These are phyloP conservation scores for Camellia japonica DNA, from an alignment of 148 eudicot species.

Conservation along the genomic window DNA sequence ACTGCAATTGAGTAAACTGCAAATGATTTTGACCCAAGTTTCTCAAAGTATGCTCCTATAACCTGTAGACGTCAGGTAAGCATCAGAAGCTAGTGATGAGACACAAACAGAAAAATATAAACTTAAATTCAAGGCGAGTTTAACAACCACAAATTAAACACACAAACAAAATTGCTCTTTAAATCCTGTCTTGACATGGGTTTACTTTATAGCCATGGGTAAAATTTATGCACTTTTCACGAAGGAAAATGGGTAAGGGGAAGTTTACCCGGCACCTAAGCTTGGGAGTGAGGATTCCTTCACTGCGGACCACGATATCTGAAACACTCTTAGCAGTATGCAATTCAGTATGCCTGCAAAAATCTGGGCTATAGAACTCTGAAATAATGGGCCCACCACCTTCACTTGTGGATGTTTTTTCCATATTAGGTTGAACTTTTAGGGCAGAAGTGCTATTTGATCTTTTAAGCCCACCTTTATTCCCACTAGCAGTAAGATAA, in stretches of 20 bases:
- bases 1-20: constrained; percentile 96
- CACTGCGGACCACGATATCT: constrained; percentile 46
- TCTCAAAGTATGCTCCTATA: constrained; percentile 90
- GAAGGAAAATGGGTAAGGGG: background rate
- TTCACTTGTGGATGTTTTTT: constrained; percentile 34
- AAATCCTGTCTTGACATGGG: background rate
- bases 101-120: background rate
- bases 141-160: background rate
- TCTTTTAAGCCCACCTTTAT: constrained; percentile 56
- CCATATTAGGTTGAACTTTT: constrained; percentile 35
- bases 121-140: background rate
- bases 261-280: constrained; percentile 76
- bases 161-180: background rate
- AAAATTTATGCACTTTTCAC: background rate
- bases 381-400: constrained; percentile 55
- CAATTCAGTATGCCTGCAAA: constrained; percentile 40
- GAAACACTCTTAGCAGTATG: constrained; percentile 32
- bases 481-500: constrained; percentile 31
- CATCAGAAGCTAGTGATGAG: constrained; percentile 1
- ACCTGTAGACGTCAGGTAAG: constrained; percentile 44
- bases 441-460: constrained; percentile 86
- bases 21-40: constrained; percentile 87
- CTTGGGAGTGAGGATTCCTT: constrained; percentile 57
- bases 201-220: background rate
- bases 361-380: constrained; percentile 71